These are phyloP conservation scores for Backusella sp. DNA, from an alignment of 192 early-diverging fungal genomes.

Conservation along the genomic window DNA sequence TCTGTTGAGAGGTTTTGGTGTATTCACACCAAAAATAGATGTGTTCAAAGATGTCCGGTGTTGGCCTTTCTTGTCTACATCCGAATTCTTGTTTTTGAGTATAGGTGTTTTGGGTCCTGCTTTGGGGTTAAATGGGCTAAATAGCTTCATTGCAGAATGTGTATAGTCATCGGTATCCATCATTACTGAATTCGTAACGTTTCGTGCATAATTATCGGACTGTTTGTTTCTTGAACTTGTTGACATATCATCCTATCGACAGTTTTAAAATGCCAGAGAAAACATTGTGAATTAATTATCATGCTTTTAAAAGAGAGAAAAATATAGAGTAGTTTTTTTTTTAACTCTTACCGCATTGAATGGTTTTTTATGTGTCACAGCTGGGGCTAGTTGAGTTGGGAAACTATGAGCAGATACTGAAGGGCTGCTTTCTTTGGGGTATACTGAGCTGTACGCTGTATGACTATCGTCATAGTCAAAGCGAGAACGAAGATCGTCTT, in stretches of 20 bases:
- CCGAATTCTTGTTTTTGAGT: neutral
- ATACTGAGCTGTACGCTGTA: neutral
- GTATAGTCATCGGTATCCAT: constrained; percentile 1
- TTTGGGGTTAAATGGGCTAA: neutral
- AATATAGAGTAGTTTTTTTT: neutral
- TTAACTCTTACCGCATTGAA: neutral
- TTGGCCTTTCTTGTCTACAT: neutral
- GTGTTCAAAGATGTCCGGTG: neutral
- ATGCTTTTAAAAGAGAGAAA: neutral
- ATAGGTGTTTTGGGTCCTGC: neutral
- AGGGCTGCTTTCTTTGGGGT: neutral
- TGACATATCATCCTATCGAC: neutral
- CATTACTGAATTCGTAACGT: neutral
- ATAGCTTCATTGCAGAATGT: neutral
- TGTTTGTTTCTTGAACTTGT: neutral
- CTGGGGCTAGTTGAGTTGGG: neutral
- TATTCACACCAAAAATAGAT: neutral
- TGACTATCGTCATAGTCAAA: neutral
- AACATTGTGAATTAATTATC: neutral
- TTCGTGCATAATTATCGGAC: neutral
- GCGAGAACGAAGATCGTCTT: neutral
- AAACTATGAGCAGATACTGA: neutral
- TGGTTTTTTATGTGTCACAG: neutral
- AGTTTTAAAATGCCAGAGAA: neutral
- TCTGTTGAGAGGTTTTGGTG: neutral